Evolutionary conservation across 208 protist genomes (phyloP).

Genomic region (Leishmania arabica): DNA sequence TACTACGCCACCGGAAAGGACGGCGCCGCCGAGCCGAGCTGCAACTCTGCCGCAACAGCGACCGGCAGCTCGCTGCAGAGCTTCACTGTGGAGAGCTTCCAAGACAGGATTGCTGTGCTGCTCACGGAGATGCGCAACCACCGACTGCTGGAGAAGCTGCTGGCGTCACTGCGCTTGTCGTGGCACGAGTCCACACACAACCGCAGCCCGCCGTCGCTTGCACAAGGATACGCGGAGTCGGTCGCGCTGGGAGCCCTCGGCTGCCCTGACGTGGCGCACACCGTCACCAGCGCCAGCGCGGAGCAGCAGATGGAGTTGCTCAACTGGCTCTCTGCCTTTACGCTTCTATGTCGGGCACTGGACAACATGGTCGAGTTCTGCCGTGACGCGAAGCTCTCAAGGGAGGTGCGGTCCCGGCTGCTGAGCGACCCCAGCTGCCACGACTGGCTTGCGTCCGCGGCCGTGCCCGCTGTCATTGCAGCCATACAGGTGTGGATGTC

Average conservation of each 20-base stretch:
- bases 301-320: constrained; percentile 62
- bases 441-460: constrained; percentile 48
- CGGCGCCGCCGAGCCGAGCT: background rate
- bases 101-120: constrained; percentile 38
- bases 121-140: constrained; percentile 40
- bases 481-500: constrained; percentile 59
- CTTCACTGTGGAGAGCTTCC: constrained; percentile 71
- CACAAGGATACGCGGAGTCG: constrained; percentile 31
- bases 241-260: constrained; percentile 43
- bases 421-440: constrained; percentile 38
- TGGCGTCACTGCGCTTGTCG: constrained; percentile 47
- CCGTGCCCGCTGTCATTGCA: constrained; percentile 69
- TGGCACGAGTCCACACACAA: constrained; percentile 36
- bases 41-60: background rate
- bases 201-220: constrained; percentile 31
- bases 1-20: constrained; percentile 66
- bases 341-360: constrained; percentile 63
- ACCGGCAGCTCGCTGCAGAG: constrained; percentile 57
- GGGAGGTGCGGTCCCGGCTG: constrained; percentile 47
- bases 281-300: constrained; percentile 30
- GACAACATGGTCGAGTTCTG: constrained; percentile 82
- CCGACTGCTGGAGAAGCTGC: constrained; percentile 56
- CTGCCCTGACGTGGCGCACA: constrained; percentile 32
- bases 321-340: constrained; percentile 64
- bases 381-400: constrained; percentile 31